Evolutionary conservation across 139 green algal species (phyloP).

Genomic region (Chlamydomonas sphaeroides): DNA sequence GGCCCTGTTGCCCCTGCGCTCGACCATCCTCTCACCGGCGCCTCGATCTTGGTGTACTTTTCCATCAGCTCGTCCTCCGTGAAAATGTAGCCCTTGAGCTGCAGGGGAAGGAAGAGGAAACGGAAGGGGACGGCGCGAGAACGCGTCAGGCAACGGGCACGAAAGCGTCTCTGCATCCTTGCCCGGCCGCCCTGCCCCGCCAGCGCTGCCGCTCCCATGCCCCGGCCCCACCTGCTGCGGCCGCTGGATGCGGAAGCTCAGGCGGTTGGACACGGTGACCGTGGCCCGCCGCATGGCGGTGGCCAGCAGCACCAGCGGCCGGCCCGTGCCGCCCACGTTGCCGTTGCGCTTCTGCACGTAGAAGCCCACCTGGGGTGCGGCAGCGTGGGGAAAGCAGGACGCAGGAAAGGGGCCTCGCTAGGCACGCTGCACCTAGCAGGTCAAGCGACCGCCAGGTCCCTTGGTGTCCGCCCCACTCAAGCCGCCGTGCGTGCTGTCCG

Average conservation of each 20-base stretch:
- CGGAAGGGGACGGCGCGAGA: too few relatives aligned
- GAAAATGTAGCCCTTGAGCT: constrained; percentile 37
- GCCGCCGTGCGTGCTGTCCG: neutral
- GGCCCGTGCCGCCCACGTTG: constrained; percentile 27
- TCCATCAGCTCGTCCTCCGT: constrained; percentile 25
- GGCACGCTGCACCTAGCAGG: too few relatives aligned
- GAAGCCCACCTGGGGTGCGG: constrained; percentile 48
- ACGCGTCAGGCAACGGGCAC: too few relatives aligned
- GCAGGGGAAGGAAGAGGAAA: too few relatives aligned
- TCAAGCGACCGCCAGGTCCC: neutral
- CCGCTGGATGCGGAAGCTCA: constrained; percentile 39
- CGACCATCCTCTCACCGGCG: neutral
- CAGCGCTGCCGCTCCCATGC: too few relatives aligned
- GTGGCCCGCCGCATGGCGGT: constrained; percentile 3
- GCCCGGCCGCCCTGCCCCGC: neutral
- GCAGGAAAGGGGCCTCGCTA: too few relatives aligned
- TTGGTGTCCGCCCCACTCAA: neutral
- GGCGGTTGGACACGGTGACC: neutral
- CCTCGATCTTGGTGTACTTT: constrained; percentile 42
- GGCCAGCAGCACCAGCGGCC: constrained; percentile 42
- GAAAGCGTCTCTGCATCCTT: too few relatives aligned
- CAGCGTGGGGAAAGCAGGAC: too few relatives aligned
- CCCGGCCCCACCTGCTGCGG: constrained; percentile 28
- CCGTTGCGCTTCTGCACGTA: constrained; percentile 10
- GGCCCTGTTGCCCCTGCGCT: too few relatives aligned